A percentile compares a stretch with the other conserved stretches of the same genome.
Conservation (phyloP, 352 stramenopile species). For the Phytophthora chlamydospora region DNA sequence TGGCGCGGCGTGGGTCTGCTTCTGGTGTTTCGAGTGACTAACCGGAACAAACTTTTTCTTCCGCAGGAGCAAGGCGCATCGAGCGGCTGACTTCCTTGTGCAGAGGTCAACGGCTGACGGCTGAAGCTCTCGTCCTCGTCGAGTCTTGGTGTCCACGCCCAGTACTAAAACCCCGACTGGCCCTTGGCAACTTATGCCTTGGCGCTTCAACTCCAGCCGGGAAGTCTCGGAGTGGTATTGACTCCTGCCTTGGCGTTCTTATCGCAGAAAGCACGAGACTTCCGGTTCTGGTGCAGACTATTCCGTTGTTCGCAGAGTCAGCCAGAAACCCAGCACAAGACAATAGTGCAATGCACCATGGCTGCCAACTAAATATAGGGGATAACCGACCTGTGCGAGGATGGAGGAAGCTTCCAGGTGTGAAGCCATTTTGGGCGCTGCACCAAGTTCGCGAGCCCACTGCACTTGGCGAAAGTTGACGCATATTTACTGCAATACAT, state of each 20-base stretch:
- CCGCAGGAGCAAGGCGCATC: conserved; percentile 24
- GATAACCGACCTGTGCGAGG: not conserved
- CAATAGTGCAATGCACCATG: conserved; percentile 5
- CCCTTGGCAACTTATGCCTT: conserved; percentile 9
- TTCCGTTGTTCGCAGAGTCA: not conserved
- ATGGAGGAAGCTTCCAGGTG: not conserved
- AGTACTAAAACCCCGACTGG: conserved; percentile 19
- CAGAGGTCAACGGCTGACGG: not conserved
- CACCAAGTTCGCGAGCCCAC: no score
- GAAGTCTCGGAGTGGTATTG: conserved; percentile 6
- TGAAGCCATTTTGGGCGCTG: conserved; percentile 14
- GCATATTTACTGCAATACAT: not conserved
- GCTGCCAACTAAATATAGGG: conserved; percentile 20
- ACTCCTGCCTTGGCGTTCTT: conserved; percentile 30
- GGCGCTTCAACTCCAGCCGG: not conserved
- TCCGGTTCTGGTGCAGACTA: conserved; percentile 22
- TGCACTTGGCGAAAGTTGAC: not conserved
- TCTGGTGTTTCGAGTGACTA: conserved; percentile 12
- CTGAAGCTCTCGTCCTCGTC: conserved; percentile 20
- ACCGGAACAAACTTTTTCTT: conserved; percentile 17
- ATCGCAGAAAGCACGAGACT: conserved; percentile 19
- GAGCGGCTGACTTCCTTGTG: conserved; percentile 19
- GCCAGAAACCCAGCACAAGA: not conserved
- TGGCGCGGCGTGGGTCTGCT: conserved; percentile 4
- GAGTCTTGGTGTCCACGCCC: not conserved